Conservation (phyloP, 495 filamentous ascomycete genomes). For the Talaromyces ruber region DNA sequence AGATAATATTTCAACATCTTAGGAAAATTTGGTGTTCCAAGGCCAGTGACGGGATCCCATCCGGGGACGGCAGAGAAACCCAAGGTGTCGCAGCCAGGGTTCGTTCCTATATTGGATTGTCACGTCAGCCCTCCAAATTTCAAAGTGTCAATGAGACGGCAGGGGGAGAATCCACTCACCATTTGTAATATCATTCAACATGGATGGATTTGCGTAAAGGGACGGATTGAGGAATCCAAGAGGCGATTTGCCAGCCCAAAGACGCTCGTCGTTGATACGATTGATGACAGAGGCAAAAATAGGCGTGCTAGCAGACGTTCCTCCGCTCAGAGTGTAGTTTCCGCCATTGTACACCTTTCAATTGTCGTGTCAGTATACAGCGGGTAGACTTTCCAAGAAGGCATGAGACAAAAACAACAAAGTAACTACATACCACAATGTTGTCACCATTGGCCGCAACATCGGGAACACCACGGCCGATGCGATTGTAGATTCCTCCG, state of each 20-base stretch:
- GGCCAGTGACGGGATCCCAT: slow-evolving; percentile 47
- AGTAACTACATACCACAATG: slow-evolving; percentile 10
- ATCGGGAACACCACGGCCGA: slow-evolving; percentile 24
- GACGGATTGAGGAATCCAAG: slow-evolving; percentile 46
- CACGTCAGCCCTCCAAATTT: not conserved
- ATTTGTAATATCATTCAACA: slow-evolving; percentile 42
- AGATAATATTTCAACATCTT: slow-evolving; percentile 36
- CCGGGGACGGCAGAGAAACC: slow-evolving; percentile 43
- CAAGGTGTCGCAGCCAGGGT: slow-evolving; percentile 36
- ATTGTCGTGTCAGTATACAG: not conserved
- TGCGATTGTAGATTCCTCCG: slow-evolving; percentile 18
- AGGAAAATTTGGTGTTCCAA: slow-evolving; percentile 45
- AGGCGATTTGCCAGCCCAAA: slow-evolving; percentile 34
- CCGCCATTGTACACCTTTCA: slow-evolving; percentile 9
- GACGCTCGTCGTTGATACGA: slow-evolving; percentile 39
- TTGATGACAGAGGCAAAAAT: slow-evolving; percentile 28
- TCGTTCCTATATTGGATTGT: slow-evolving; percentile 27
- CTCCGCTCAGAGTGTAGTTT: slow-evolving; percentile 14
- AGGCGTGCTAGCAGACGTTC: slow-evolving; percentile 42
- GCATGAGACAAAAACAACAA: not conserved
- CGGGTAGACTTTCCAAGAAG: not conserved
- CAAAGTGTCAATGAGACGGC: not conserved
- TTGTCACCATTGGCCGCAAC: slow-evolving; percentile 20
- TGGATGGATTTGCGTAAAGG: slow-evolving; percentile 35
- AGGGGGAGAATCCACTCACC: slow-evolving; percentile 24